phyloP scores from a whole-genome alignment of 2,329 filamentous ascomycete genomes.

The Sphaceloma murrayae region DNA sequence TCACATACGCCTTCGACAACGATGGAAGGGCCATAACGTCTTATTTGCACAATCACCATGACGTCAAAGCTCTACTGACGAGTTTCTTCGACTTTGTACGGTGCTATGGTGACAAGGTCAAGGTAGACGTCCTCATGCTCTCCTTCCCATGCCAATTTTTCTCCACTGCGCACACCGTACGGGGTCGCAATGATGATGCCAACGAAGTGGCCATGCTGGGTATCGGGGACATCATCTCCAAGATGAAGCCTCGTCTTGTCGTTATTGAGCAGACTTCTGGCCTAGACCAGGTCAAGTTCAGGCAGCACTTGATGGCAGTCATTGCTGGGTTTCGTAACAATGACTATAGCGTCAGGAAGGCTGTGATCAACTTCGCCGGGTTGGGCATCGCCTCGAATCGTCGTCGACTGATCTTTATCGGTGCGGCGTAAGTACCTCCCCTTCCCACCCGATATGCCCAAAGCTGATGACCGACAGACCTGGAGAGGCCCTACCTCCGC shows the following conservation, averaged over 20 bases:
- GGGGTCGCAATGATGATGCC: constrained; percentile 50
- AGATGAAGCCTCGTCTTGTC: constrained; percentile 54
- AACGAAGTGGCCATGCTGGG: constrained; percentile 52
- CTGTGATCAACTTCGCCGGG: constrained; percentile 42
- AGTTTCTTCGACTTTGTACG: constrained; percentile 39
- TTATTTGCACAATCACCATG: constrained; percentile 50
- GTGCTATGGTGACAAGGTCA: constrained; percentile 26
- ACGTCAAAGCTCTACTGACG: constrained; percentile 19
- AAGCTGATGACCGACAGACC: constrained; percentile 39
- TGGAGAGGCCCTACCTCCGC: constrained; percentile 58
- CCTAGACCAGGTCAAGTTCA: constrained; percentile 43
- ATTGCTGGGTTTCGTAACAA: constrained; percentile 54
- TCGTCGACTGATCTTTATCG: constrained; percentile 44
- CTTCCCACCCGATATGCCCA: not conserved
- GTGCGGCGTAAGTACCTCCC: constrained; percentile 38
- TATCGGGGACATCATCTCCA: constrained; percentile 45
- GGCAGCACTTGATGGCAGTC: constrained; percentile 48
- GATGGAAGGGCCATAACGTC: constrained; percentile 48
- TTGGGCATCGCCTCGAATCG: constrained; percentile 44
- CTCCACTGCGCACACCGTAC: constrained; percentile 58
- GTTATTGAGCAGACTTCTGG: constrained; percentile 75
- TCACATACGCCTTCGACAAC: constrained; percentile 57
- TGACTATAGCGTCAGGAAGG: constrained; percentile 64
- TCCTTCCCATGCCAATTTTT: constrained; percentile 72
- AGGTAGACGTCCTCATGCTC: constrained; percentile 54